Evolutionary conservation across 2,329 filamentous ascomycete species (phyloP).

Genomic region (Cercospora janseana): DNA sequence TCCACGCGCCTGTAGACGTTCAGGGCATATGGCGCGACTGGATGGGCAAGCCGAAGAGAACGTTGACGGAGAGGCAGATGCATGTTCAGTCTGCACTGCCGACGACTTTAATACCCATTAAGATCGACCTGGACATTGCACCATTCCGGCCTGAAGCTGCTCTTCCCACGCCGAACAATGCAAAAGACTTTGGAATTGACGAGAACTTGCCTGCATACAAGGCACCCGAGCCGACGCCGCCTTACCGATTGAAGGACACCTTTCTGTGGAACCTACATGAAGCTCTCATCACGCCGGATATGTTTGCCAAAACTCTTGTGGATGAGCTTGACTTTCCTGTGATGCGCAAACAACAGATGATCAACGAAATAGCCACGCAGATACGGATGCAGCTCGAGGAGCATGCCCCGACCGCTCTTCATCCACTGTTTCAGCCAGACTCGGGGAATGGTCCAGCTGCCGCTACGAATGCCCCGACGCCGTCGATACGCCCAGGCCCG

Average conservation of each 20-base stretch:
- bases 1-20: slow-evolving; percentile 71
- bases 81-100: slow-evolving; percentile 72
- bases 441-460: slow-evolving; percentile 30
- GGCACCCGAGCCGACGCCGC: slow-evolving; percentile 72
- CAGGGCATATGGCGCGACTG: slow-evolving; percentile 94
- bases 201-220: slow-evolving; percentile 75
- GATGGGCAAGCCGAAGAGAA: slow-evolving; percentile 71
- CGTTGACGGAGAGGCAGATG: slow-evolving; percentile 58
- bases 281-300: slow-evolving; percentile 86
- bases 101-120: slow-evolving; percentile 88
- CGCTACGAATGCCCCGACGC: slow-evolving; percentile 33
- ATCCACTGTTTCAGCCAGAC: slow-evolving; percentile 79
- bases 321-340: slow-evolving; percentile 91
- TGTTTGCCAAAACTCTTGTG: slow-evolving; percentile 87
- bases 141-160: slow-evolving; percentile 67
- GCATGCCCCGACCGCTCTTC: slow-evolving; percentile 89
- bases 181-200: slow-evolving; percentile 60
- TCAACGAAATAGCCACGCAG: slow-evolving; percentile 83
- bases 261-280: slow-evolving; percentile 98
- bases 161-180: slow-evolving; percentile 62
- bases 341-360: slow-evolving; percentile 59
- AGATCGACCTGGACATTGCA: slow-evolving; percentile 90
- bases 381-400: slow-evolving; percentile 95
- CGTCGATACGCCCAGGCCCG: slow-evolving; percentile 40
- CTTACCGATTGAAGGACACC: slow-evolving; percentile 88